Evolutionary conservation across 345 rosid genomes (phyloP), one percentile per base, ranked within the genome.

Genomic region (Pelargonium nanum): DNA sequence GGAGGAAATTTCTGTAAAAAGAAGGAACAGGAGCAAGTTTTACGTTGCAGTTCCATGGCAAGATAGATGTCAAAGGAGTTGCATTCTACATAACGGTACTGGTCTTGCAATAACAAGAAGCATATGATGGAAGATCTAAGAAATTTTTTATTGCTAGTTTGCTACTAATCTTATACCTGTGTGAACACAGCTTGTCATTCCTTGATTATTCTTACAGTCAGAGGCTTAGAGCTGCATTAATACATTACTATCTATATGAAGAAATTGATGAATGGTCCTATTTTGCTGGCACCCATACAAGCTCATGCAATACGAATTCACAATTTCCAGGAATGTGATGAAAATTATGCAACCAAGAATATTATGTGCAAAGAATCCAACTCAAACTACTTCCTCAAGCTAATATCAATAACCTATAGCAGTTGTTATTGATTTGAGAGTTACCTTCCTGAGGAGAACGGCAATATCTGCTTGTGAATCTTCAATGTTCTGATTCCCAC

Each of bases 391-490:
- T 40, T 40, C 9, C 48, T 40, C 48, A 40, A 9, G 48, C 48
- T 40, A 40, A 40, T 10, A 40, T 40, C 15, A 21, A 44, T 26
- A 61, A 61, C 17, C 22, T 19, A 24, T 6, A 6, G 22, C 1
- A 51, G 40, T 26, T 1, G 1, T 24, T 9, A 24, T 15, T 16
- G 19, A 24, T 17, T 5, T 67, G 64, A 64, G 19, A 64, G 44
- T 34, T 34, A 85, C 97, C 97, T 85, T 84, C 63, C 96, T 83
- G 53, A 87, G 94, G 73, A 89, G 94, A 68, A 93, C 78, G 34
- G 97, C 99, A 0, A 93, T 58, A 77, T 93, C 99, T 26, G 97
- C 99, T 71, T 93, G 99, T 19, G 99, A 93, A 71, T 93, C 99
- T 81, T 93, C 99, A 69, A 93, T 93, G 45, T 97, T 89, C 74